Percentiles rank a stretch among this genome's conserved stretches.
Conservation (phyloP, 257 asterid genomes). For the Solanum arcanum region DNA sequence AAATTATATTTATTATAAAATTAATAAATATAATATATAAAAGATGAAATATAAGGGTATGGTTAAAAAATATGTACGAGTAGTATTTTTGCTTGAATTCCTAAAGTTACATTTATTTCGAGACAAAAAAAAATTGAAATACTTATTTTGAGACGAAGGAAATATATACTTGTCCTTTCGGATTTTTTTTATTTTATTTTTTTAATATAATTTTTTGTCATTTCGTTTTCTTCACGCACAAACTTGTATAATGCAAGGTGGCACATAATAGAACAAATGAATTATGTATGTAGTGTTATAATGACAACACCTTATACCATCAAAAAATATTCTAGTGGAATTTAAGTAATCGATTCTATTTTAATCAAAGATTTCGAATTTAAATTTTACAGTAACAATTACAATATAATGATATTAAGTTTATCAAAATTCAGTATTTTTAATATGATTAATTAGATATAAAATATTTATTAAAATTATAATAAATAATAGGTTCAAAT, state of each 20-base stretch:
- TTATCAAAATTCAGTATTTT: neutral
- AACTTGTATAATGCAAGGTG: neutral
- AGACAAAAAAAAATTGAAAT: fast-evolving
- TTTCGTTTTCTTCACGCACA: neutral
- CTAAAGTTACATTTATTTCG: neutral
- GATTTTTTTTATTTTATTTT: neutral
- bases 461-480: neutral
- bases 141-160: neutral
- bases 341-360: neutral
- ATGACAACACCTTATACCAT: neutral
- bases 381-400: fast-evolving
- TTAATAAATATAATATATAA: too few relatives aligned
- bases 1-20: neutral
- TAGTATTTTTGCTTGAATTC: neutral
- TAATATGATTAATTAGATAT: neutral
- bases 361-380: fast-evolving
- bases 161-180: neutral
- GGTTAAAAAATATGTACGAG: too few relatives aligned
- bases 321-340: neutral
- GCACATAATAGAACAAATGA: neutral
- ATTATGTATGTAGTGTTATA: neutral
- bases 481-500: neutral
- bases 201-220: neutral
- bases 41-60: neutral
- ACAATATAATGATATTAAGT: neutral